Evolutionary conservation across 257 asterid genomes (phyloP), one percentile per base, ranked within the genome.

Genomic region (Parsonsia alboflavescens): DNA sequence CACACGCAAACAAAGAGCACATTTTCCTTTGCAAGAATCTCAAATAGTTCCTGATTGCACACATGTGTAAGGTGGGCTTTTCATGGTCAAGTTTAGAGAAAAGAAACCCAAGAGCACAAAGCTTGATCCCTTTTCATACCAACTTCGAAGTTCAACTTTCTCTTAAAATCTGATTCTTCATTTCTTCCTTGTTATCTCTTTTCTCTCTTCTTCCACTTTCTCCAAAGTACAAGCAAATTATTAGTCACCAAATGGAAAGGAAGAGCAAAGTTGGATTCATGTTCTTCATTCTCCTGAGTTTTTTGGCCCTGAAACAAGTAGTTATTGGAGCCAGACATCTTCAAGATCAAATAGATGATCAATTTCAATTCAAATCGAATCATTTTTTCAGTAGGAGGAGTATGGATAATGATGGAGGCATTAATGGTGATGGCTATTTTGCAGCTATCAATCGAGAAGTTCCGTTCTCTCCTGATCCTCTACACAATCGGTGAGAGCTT

Each of bases 381-480:
- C 3, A 56, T 42, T 39, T 19, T 2, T 62, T 59, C 44, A 36
- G 10, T 24, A 11, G 73, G 48, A 65, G 63, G 0, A 52, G 0
- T 28, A 75, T 15, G 12, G 54, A 45, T 13, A 62, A 19, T 30
- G 44, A 45, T 24, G n/a, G n/a, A n/a, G n/a, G n/a, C n/a, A n/a
- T n/a, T n/a, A n/a, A n/a, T n/a, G 48, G 59, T 52, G 39, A 57
- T 63, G 83, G 83, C 19, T 77, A 74, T 80, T 71, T 77, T 82
- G 86, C 80, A 5, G 72, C 72, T 41, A 33, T 77, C 69, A 71
- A 82, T 22, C 82, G 88, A 82, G 79, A 82, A 78, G 82, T 80
- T 15, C 88, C 88, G 22, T 85, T 86, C 9, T 45, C 73, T 75
- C 84, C 88, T 69, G 85, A 85, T 70, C 88, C 88, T 33, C 72